Percentiles rank a stretch among this genome's conserved stretches.
Conservation (phyloP, 257 asterid species). For the Gardenia jasminoides region DNA sequence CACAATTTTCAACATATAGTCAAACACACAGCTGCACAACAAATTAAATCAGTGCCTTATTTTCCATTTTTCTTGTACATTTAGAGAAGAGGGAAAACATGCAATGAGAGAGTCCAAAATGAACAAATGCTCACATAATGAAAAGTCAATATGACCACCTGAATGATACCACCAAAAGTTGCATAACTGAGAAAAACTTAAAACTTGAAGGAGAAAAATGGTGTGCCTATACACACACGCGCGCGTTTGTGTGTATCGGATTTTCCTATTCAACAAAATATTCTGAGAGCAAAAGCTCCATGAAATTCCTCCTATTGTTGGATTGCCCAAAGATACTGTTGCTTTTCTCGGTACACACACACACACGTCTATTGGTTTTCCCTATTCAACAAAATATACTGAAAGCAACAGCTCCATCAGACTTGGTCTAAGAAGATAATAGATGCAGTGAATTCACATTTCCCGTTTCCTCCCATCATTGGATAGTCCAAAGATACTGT, state of each 20-base stretch:
- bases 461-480: neutral
- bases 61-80: neutral
- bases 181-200: neutral
- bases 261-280: too few relatives aligned
- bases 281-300: too few relatives aligned
- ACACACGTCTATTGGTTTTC: neutral
- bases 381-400: neutral
- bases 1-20: constrained; percentile 9
- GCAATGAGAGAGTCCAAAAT: neutral
- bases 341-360: too few relatives aligned
- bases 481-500: neutral
- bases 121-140: neutral
- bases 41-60: neutral
- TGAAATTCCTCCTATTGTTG: too few relatives aligned
- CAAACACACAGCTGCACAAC: neutral
- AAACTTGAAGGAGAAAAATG: neutral
- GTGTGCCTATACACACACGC: too few relatives aligned
- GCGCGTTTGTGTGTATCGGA: too few relatives aligned
- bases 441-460: neutral
- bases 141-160: neutral
- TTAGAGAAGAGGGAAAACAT: neutral
- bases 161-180: neutral
- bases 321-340: too few relatives aligned
- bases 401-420: neutral
- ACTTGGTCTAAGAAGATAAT: neutral